Evolutionary conservation across 2,329 filamentous ascomycete species (phyloP), one percentile per base, ranked within the genome.

Genomic region (Monilinia polystroma): DNA sequence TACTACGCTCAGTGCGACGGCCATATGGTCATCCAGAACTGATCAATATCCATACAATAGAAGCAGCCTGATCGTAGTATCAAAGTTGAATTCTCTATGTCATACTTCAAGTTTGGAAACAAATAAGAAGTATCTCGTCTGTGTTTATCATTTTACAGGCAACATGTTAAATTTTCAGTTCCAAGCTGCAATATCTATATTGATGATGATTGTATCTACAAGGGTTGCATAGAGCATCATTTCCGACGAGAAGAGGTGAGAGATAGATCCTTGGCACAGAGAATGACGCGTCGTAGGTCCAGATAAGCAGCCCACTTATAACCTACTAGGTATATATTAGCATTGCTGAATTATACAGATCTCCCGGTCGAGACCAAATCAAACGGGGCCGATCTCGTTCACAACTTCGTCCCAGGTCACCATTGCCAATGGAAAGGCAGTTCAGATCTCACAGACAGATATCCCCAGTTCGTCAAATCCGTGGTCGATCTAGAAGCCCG

Each of bases 131-230:
- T 26, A 2, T 14, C 4, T 38, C 2, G 2, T 38, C 29, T 41
- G 45, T 23, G 12, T 18, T 5, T 18, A 38, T 38, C 58, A 38
- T 3, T 14, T 12, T 10, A 60, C 12, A 54, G 35, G 10, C 47
- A 51, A 47, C 8, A 66, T 66, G 64, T 53, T 47, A 18, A 52
- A 53, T 20, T 64, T 67, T 71, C 70, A 45, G 35, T 64, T 67
- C 71, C 71, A 10, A 71, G 67, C 11, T 67, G 66, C 29, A 68
- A 71, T n/a, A 73, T 74, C 18, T 70, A 35, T 38, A 52, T 72
- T 18, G 64, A 72, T 55, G 68, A 66, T 8, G n/a, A 67, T 23
- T 70, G 72, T 29, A 73, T 74, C 16, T 72, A 72, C 55, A 55
- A 58, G 18, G 72, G 72, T n/a, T 64, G 64, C 20, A 26, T 53